Evolutionary conservation across 1,284 basidiomycete genomes (phyloP).

Genomic region (Mrakiaceae sp.): DNA sequence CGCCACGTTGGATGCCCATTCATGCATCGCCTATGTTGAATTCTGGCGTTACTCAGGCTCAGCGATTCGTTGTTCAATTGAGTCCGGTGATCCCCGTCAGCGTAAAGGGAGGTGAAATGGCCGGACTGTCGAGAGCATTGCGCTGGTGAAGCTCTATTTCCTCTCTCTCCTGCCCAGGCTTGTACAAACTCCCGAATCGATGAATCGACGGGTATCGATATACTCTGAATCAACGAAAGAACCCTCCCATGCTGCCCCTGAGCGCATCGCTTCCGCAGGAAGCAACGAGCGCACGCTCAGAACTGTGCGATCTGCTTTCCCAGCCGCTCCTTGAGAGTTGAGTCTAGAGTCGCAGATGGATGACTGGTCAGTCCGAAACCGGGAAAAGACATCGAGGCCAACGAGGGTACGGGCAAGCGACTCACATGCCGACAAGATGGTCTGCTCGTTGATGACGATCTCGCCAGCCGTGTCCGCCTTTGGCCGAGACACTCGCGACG

Average conservation of each 20-base stretch:
- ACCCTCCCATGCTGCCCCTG: not conserved
- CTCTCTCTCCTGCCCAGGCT: not conserved
- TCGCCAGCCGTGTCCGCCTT: constrained; percentile 78
- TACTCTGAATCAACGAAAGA: too few species aligned
- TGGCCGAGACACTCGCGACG: constrained; percentile 84
- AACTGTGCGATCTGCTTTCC: constrained; percentile 51
- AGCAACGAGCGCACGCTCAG: constrained; percentile 24
- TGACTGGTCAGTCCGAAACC: not conserved
- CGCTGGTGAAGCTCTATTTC: not conserved
- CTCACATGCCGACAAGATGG: constrained; percentile 65
- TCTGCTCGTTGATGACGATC: constrained; percentile 98
- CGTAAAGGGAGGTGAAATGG: not conserved
- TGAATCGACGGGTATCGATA: too few species aligned
- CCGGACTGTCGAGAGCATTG: not conserved
- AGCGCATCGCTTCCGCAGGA: not conserved
- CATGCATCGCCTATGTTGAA: too few species aligned
- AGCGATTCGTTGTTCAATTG: too few species aligned
- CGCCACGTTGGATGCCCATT: too few species aligned
- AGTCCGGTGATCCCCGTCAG: too few species aligned
- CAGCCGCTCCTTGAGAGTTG: constrained; percentile 73
- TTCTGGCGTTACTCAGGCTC: too few species aligned
- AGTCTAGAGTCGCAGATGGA: constrained; percentile 37
- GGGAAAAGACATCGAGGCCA: not conserved
- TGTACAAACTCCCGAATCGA: too few species aligned
- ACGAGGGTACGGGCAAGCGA: not conserved